Base-by-base conservation (phyloP, 345 rosid genomes). In the Pistacia vera region DNA sequence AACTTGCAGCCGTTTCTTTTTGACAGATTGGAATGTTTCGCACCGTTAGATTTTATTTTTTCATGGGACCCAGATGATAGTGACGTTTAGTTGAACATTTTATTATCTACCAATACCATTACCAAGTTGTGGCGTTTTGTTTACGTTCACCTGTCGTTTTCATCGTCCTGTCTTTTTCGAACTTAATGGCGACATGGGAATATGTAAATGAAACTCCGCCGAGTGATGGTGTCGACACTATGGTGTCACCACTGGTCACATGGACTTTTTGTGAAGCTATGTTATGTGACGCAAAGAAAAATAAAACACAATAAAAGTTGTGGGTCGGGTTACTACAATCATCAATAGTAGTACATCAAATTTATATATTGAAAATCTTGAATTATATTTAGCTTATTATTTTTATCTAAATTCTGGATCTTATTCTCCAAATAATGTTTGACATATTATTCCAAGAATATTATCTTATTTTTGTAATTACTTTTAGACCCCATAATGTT, bases 131-230 rank as follows among this genome's bases (percentile, higher is more conserved):
- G 80, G 83, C 85, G 86, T 85, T 79, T 79, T 68, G 56, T 6
- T 59, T 36, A 72, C 68, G 80, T 66, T 77, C 14, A 11, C 62
- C 35, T 22, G 74, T 79, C 83, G 86, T 77, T 81, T 81, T 80
- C 71, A 11, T 68, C 20, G 60, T 49, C 63, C 18, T 33, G 58
- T 46, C 65, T 30, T 62, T 62, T 65, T 55, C 63, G 36, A 9
- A 1, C 54, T 69, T 80, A 80, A 61, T 73, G 75, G 73, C 68
- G 85, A 85, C 82, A 68, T 54, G 71, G 35, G 75, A 68, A 79
- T 75, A 33, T 66, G 69, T 33, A 57, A 58, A 28, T 66, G 69
- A 36, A 33, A 68, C 12, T 11, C 22, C 28, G 59, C 3, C 41
- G n/a, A 28, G 22, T 14, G 58, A 28, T 8, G 57, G 13, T 71